phyloP scores from a whole-genome alignment of 129 eudicot genomes.

The Lactuca sativa region DNA sequence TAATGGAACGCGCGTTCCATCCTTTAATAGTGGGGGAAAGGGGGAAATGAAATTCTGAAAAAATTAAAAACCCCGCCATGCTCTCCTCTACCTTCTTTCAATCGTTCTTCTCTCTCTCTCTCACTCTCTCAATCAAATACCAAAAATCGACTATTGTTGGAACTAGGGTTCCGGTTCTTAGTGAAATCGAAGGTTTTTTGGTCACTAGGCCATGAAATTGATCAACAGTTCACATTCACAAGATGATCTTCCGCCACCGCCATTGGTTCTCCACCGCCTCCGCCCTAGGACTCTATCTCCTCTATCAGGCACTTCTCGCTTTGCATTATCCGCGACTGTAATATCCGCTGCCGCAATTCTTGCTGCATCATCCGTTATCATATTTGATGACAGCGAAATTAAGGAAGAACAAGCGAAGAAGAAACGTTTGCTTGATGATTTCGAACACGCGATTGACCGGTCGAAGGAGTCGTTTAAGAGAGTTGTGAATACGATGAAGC shows the following conservation, averaged over 20 bases:
- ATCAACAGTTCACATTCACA: conserved; percentile 36
- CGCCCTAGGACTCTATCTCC: conserved; percentile 14
- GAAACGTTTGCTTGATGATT: conserved; percentile 26
- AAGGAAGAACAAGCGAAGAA: not conserved
- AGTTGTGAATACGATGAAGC: conserved; percentile 53
- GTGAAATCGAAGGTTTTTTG: no score
- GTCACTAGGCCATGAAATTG: no score
- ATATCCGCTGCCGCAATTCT: conserved; percentile 33
- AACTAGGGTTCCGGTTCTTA: no score
- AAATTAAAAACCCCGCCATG: no score
- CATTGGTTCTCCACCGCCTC: conserved; percentile 30
- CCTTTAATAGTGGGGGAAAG: no score
- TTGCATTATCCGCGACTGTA: conserved; percentile 50
- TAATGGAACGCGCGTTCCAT: no score
- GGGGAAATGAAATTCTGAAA: no score
- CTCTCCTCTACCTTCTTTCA: no score
- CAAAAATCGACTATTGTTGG: no score
- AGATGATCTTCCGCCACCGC: conserved; percentile 31
- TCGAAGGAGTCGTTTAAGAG: conserved; percentile 52
- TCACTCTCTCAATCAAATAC: no score
- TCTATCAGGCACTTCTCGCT: conserved; percentile 16
- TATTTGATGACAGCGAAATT: conserved; percentile 11
- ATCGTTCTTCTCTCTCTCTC: no score
- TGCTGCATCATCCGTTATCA: conserved; percentile 28
- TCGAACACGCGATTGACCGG: conserved; percentile 40